Base-by-base conservation (phyloP, 305 asterid species). In the Lippia alba region DNA sequence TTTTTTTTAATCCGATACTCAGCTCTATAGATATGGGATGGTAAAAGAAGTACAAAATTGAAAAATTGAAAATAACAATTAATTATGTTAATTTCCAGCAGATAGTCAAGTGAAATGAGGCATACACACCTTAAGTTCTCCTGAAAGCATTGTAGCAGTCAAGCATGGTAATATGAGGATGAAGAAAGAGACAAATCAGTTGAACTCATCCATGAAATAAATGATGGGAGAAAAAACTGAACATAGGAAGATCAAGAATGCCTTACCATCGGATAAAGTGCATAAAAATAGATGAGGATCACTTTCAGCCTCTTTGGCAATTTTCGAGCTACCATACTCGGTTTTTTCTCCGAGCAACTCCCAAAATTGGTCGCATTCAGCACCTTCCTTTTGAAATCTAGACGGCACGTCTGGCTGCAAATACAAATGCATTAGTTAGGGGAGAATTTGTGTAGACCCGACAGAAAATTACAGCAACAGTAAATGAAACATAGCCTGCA, bases 281-380 rank as follows among this genome's bases (percentile, higher is more conserved):
- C 96, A 87, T 18, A 96, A 89, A 77, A 92, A 91, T 40, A 95
- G 81, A 83, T 88, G 99, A 80, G 99, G 96, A 74, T 95, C 99
- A 4, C 87, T 83, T 89, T 95, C 99, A 56, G 88, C 81, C 73
- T 77, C 96, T 80, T 84, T 83, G 64, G 83, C 74, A 63, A 95
- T 83, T 87, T 89, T 92, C 81, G 89, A 88, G 86, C 91, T 85
- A 17, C 85, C 74, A 77, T 95, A 89, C 84, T 95, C 99, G 6
- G 89, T 68, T 82, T 92, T 95, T 34, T 95, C 96, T 61, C 96
- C 86, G 77, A 95, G 79, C 72, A 95, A 79, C 12, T 91, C 97
- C 99, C 99, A 95, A 68, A 95, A 92, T 75, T 89, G 96, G 71
- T 92, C 97, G 33, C 91, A 80, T 78, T 95, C 99, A 63, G 89